Percentiles rank a stretch among this genome's conserved stretches.
Evolutionary conservation across 225 moss, liverwort and hornwort species (phyloP).

Genomic region (Pseudisothecium myosuroides): DNA sequence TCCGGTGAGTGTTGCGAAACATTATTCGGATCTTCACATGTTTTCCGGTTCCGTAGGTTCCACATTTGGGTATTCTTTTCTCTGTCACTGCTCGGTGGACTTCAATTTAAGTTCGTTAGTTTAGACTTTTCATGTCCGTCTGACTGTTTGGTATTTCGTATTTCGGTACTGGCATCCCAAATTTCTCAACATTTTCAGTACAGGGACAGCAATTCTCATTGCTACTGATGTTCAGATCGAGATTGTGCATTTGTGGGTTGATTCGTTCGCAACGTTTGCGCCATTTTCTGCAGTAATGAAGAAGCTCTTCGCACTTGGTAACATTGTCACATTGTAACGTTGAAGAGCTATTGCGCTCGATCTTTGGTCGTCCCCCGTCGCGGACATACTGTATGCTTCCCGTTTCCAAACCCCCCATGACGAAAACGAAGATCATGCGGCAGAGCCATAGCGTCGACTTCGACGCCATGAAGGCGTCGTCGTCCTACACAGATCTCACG

Average conservation of each 20-base stretch:
- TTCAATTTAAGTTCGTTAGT: background rate
- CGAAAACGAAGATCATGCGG: background rate
- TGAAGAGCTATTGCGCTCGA: background rate
- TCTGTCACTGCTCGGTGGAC: background rate
- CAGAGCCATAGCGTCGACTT: background rate
- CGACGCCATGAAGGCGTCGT: background rate
- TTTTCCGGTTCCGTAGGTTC: background rate
- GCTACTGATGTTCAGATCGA: background rate
- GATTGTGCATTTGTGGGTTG: too few species aligned
- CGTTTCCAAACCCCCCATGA: background rate
- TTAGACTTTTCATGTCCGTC: background rate
- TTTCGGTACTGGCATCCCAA: background rate
- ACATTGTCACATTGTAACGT: background rate
- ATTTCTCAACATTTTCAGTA: too few species aligned
- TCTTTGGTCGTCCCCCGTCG: background rate
- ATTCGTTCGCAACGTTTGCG: background rate
- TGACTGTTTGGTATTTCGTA: background rate
- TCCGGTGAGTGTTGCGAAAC: background rate
- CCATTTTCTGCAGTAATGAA: background rate
- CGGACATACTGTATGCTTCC: background rate
- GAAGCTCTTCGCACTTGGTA: background rate
- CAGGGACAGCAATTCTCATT: background rate
- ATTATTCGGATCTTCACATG: background rate
- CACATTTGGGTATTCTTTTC: background rate
- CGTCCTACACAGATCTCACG: background rate